Evolutionary conservation across 139 green algal species (phyloP), one percentile per base, ranked within the genome.

Genomic region (Desmodesmus armatus): DNA sequence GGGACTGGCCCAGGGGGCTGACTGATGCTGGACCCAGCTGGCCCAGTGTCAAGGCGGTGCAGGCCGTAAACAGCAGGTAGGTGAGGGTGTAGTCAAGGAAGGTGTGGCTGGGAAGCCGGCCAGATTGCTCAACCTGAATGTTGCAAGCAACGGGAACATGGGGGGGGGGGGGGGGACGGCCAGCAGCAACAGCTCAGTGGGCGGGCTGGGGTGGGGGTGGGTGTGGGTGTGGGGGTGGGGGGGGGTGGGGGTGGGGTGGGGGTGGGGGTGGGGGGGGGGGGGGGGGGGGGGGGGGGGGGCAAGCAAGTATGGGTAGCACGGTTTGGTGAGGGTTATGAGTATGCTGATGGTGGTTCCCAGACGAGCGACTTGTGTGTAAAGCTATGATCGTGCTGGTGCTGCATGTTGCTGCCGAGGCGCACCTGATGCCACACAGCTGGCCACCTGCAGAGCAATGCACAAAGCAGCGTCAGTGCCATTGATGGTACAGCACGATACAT

Each of bases 51-150:
- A 92, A 55, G 3, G 84, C 83, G 39, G 82, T 53, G 5, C 85
- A 51, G 11, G 87, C 58, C 40, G 49, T 79, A 2, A 89, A 29
- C 21, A 86, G 31, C 19, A 84, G 70, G 44, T 92, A 90, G 21
- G 58, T 84, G 5, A 90, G 15, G 1, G 78, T 69, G 53, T 92
- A 92, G n/a, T 91, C 84, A 41, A 88, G 49, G 62, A 91, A 91
- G 2, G 72, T 92, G 55, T 90, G 88, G 4, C 62, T 60, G 4
- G 88, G 88, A 5, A 84, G 66, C 29, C 73, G 80, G 2, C 88
- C 85, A 9, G 63, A 33, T 31, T 84, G 62, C 66, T 90, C 88
- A 2, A 86, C 35, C 0, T 47, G n/a, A n/a, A n/a, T 44, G 67
- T 77, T 77, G 31, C 67, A 77, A 33, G 15, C 9, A 6, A 35